Percentiles rank a stretch among this genome's conserved stretches.
Conservation (phyloP, 2,329 filamentous ascomycete species). For the Pseudocercospora vitis region DNA sequence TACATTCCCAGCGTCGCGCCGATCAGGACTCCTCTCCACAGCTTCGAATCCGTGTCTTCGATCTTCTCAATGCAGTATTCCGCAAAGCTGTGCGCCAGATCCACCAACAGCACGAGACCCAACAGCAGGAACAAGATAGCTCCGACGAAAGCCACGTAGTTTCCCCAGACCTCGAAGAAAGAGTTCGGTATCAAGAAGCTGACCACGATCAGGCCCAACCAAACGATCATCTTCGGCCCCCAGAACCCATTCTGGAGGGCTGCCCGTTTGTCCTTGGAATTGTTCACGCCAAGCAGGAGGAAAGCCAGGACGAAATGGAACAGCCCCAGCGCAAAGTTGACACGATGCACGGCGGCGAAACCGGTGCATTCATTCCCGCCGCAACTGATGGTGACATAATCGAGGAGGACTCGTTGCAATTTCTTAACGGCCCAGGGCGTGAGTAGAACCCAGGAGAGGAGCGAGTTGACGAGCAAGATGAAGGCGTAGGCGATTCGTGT, state of each 20-base stretch:
- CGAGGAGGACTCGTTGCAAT: slow-evolving; percentile 83
- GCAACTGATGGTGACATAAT: slow-evolving; percentile 95
- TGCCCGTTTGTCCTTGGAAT: slow-evolving; percentile 83
- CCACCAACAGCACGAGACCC: slow-evolving; percentile 86
- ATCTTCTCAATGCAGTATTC: slow-evolving; percentile 95
- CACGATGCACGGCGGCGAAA: slow-evolving; percentile 93
- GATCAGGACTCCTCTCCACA: slow-evolving; percentile 85
- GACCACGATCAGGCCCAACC: slow-evolving; percentile 81
- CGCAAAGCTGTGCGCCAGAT: slow-evolving; percentile 94
- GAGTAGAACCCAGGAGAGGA: slow-evolving; percentile 98
- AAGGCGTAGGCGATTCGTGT: slow-evolving; percentile 85
- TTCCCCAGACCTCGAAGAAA: slow-evolving; percentile 95
- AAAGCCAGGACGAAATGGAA: slow-evolving; percentile 88
- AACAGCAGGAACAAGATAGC: slow-evolving; percentile 93
- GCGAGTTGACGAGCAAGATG: slow-evolving; percentile 93
- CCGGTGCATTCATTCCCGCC: slow-evolving; percentile 83
- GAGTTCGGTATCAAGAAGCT: slow-evolving; percentile 94
- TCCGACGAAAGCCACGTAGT: slow-evolving; percentile 83
- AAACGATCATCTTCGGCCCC: slow-evolving; percentile 91
- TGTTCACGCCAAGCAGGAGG: slow-evolving; percentile 80
- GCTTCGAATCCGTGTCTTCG: slow-evolving; percentile 77
- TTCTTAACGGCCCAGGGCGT: slow-evolving; percentile 98
- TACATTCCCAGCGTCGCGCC: slow-evolving; percentile 95
- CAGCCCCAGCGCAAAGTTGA: slow-evolving; percentile 94
- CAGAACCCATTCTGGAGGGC: slow-evolving; percentile 97